Conservation (phyloP, 352 stramenopile species). For the Phytophthora tubulina region DNA sequence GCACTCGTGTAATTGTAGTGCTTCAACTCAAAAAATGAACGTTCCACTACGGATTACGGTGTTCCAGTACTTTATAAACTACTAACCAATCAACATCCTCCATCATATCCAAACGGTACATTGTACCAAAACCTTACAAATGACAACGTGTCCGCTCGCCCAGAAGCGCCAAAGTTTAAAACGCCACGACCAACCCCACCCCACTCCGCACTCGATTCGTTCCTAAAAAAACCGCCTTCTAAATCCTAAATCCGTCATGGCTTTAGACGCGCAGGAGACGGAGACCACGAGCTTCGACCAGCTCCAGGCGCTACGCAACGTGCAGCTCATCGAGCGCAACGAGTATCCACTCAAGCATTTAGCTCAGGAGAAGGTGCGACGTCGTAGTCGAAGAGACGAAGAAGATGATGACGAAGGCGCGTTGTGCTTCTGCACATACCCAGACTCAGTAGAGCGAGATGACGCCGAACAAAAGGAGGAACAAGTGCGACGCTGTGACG, state of each 20-base stretch:
- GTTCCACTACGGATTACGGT: no score
- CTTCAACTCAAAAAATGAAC: no score
- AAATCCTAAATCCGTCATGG: slow-evolving; percentile 5
- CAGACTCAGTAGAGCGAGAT: slow-evolving; percentile 51
- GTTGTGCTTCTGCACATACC: slow-evolving; percentile 71
- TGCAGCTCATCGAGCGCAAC: slow-evolving; percentile 71
- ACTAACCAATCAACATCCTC: no score
- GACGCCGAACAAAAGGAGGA: slow-evolving; percentile 22
- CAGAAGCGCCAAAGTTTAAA: no score
- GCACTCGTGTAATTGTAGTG: no score
- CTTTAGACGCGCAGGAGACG: background rate
- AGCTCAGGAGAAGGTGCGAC: slow-evolving; percentile 46
- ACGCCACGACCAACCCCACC: no score
- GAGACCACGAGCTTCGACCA: slow-evolving; percentile 61
- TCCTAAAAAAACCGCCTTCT: background rate
- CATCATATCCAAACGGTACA: background rate
- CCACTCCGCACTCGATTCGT: no score
- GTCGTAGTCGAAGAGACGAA: slow-evolving; percentile 38
- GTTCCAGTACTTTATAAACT: no score
- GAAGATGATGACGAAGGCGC: slow-evolving; percentile 55
- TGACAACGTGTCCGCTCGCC: background rate
- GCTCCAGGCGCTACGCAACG: slow-evolving; percentile 71
- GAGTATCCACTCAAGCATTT: slow-evolving; percentile 79
- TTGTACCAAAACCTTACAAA: background rate
- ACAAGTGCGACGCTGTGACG: slow-evolving; percentile 61